Base-by-base conservation (phyloP, 2,329 filamentous ascomycete species). In the Aspergillus fructus region DNA sequence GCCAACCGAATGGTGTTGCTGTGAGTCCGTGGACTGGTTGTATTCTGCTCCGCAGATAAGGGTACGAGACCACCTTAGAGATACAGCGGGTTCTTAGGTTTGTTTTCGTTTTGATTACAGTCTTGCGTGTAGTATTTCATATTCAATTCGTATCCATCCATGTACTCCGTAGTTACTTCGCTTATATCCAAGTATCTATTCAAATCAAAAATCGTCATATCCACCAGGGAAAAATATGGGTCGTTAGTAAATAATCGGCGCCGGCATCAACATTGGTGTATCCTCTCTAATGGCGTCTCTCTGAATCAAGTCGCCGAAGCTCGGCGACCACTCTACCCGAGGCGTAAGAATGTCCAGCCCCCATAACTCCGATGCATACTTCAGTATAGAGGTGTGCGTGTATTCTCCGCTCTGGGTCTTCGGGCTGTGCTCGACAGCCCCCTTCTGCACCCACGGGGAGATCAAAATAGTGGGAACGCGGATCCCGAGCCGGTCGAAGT, bases 351-450 rank as follows among this genome's bases (percentile, higher is more conserved):
- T 71, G 33, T 77, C 69, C 15, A 77, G 62, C 0, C 60, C 67
- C 74, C 75, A 77, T 11, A 77, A 64, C 49, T 76, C 68, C 60
- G 76, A 73, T 41, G 77, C 56, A 64, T 76, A 76, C 47, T 77
- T 74, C 57, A 76, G 61, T 53, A 76, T 64, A 11, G 71, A 74
- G 17, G 67, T 69, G 59, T 77, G 74, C 15, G 74, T 75, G 65
- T 76, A 76, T 8, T 71, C 74, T 6, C 64, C 53, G 3, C 5
- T n/a, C 23, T 67, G 71, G 57, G 76, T 76, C 55, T 62, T 69
- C 48, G 73, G 55, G 52, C 74, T 64, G 56, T 77, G 72, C 57
- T 76, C 74, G 30, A 76, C 66, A 7, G 68, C 63, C 55, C 70
- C 74, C 50, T 69, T 64, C 12, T 67, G 54, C 24, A 71, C 60